phyloP scores from a whole-genome alignment of 1,284 basidiomycete genomes.

The Mycosarcoma maydis region DNA sequence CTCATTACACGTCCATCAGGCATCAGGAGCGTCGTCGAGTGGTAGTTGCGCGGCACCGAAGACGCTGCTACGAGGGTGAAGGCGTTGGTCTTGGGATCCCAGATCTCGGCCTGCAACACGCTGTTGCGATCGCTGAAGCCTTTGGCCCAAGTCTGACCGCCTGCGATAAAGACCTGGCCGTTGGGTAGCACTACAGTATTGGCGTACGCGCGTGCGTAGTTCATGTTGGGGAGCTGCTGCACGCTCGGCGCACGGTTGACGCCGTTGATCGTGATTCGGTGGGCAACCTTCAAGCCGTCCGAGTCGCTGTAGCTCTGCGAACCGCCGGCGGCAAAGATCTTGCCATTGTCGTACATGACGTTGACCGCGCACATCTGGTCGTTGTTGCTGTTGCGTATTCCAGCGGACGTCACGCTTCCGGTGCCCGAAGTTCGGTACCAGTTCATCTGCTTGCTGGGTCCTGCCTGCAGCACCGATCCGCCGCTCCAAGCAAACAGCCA shows the following conservation, averaged over 20 bases:
- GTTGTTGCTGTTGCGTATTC: neutral
- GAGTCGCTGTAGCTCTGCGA: neutral
- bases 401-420: neutral
- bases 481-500: constrained; percentile 2
- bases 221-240: constrained; percentile 2
- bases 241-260: neutral
- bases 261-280: constrained; percentile 1
- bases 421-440: constrained; percentile 4
- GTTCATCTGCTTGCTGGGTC: constrained; percentile 7
- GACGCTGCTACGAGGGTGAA: neutral
- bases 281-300: neutral
- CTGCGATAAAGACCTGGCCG: constrained; percentile 1
- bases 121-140: constrained; percentile 1
- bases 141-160: neutral
- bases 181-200: constrained; percentile 2
- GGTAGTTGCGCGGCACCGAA: constrained; percentile 5
- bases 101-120: constrained; percentile 4
- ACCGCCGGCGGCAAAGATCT: neutral
- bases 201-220: constrained; percentile 2
- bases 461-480: constrained; percentile 5
- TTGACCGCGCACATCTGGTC: constrained; percentile 3
- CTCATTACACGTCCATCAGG: constrained; percentile 6
- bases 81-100: neutral
- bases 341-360: constrained; percentile 1
- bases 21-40: constrained; percentile 3